These are phyloP conservation scores for Haberlea rhodopensis DNA, from an alignment of 257 asterid species.

Conservation along the genomic window DNA sequence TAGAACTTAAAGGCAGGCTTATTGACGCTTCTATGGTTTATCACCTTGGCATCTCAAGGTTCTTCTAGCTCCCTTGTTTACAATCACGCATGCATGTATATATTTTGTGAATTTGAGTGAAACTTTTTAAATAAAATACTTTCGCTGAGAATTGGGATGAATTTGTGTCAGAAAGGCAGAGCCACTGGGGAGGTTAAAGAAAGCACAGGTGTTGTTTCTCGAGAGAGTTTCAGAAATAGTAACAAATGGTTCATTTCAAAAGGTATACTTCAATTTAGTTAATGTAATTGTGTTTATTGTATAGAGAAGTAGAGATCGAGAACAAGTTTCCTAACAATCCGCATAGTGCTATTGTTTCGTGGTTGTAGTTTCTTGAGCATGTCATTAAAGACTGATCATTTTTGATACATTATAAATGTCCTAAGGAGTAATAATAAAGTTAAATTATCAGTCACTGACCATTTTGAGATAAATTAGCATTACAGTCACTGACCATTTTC, in stretches of 20 bases:
- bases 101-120: neutral
- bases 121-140: neutral
- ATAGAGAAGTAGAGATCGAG: slow-evolving; percentile 4
- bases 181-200: slow-evolving; percentile 85
- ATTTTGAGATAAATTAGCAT: neutral
- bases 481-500: neutral
- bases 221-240: slow-evolving; percentile 86
- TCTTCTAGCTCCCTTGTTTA: slow-evolving; percentile 7
- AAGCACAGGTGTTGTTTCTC: slow-evolving; percentile 85
- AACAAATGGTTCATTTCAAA: slow-evolving; percentile 48
- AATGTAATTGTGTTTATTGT: neutral
- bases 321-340: slow-evolving; percentile 11
- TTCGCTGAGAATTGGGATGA: slow-evolving; percentile 14
- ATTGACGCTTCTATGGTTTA: slow-evolving; percentile 70
- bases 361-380: slow-evolving; percentile 6
- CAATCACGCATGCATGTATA: slow-evolving; percentile 1
- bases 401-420: neutral
- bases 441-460: neutral
- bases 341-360: neutral
- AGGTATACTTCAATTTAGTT: slow-evolving; percentile 46
- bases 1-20: slow-evolving; percentile 77
- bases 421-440: neutral
- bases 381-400: neutral
- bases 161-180: slow-evolving; percentile 58
- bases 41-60: slow-evolving; percentile 93